phyloP scores from a whole-genome alignment of 495 filamentous ascomycete genomes.

The Lineolata rhizophorae region DNA sequence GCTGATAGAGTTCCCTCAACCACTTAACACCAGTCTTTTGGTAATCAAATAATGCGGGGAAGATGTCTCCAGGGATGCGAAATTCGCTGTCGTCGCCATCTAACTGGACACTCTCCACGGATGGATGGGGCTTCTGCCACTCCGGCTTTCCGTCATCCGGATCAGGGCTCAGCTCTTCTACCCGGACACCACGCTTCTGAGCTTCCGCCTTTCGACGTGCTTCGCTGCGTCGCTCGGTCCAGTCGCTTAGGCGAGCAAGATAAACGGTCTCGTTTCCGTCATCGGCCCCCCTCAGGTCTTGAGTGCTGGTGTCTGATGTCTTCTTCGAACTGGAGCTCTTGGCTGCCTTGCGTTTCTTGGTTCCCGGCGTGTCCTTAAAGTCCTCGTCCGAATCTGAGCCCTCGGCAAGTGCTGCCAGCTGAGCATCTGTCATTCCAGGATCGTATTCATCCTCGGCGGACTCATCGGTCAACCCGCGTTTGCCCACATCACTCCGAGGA shows the following conservation, averaged over 20 bases:
- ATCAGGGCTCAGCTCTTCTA: slow-evolving; percentile 74
- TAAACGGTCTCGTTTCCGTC: slow-evolving; percentile 81
- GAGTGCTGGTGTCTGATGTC: slow-evolving; percentile 11
- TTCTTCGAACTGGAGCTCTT: slow-evolving; percentile 15
- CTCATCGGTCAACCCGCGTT: neutral
- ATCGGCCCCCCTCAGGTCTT: slow-evolving; percentile 54
- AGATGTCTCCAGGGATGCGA: slow-evolving; percentile 75
- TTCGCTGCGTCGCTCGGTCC: slow-evolving; percentile 44
- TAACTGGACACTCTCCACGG: slow-evolving; percentile 35
- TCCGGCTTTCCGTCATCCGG: too few species aligned
- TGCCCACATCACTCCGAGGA: neutral
- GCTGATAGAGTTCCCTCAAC: slow-evolving; percentile 81
- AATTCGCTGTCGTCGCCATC: slow-evolving; percentile 54
- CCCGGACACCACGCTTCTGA: slow-evolving; percentile 14
- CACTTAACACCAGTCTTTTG: slow-evolving; percentile 91
- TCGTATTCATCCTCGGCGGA: slow-evolving; percentile 10
- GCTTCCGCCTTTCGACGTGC: slow-evolving; percentile 28
- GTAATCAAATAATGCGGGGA: slow-evolving; percentile 76
- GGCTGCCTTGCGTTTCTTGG: slow-evolving; percentile 14
- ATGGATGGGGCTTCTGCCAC: slow-evolving; percentile 73
- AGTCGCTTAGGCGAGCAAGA: slow-evolving; percentile 49
- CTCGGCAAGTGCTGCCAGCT: slow-evolving; percentile 10
- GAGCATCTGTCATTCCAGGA: slow-evolving; percentile 10
- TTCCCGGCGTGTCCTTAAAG: slow-evolving; percentile 19
- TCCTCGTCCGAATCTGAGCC: slow-evolving; percentile 23